These are phyloP conservation scores for Penicillium samsonianum DNA, from an alignment of 495 filamentous ascomycete species.

Conservation along the genomic window DNA sequence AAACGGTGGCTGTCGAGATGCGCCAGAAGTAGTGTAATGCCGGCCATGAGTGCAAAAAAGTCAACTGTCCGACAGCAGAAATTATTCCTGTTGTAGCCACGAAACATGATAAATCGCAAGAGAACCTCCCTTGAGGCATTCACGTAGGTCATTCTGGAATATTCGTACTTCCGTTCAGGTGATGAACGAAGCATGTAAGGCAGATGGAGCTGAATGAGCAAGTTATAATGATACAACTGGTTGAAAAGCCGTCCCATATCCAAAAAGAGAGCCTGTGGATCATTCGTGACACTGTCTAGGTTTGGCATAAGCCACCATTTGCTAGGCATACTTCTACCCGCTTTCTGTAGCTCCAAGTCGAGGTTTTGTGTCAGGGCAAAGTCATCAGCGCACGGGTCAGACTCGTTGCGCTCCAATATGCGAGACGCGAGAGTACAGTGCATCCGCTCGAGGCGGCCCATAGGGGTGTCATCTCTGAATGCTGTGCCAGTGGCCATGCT, in stretches of 20 bases:
- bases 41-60: constrained; percentile 52
- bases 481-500: constrained; percentile 26
- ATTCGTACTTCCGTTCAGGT: constrained; percentile 21
- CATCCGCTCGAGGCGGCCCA: constrained; percentile 25
- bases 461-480: constrained; percentile 16
- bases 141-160: constrained; percentile 42
- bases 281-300: background rate
- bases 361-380: constrained; percentile 35
- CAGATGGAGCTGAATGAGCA: constrained; percentile 35
- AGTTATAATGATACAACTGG: constrained; percentile 46
- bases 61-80: constrained; percentile 49
- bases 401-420: constrained; percentile 48
- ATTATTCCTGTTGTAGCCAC: constrained; percentile 28
- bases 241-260: constrained; percentile 29
- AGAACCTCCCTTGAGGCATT: constrained; percentile 49
- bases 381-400: constrained; percentile 10
- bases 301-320: constrained; percentile 40
- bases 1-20: constrained; percentile 24
- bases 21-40: constrained; percentile 33
- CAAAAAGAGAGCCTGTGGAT: constrained; percentile 19
- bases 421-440: constrained; percentile 31
- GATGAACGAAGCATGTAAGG: constrained; percentile 27
- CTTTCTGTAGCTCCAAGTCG: constrained; percentile 45
- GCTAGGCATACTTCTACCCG: constrained; percentile 29
- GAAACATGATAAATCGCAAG: constrained; percentile 40